Conservation (phyloP, 495 filamentous ascomycete genomes). For the Astrocystis sublimbata region DNA sequence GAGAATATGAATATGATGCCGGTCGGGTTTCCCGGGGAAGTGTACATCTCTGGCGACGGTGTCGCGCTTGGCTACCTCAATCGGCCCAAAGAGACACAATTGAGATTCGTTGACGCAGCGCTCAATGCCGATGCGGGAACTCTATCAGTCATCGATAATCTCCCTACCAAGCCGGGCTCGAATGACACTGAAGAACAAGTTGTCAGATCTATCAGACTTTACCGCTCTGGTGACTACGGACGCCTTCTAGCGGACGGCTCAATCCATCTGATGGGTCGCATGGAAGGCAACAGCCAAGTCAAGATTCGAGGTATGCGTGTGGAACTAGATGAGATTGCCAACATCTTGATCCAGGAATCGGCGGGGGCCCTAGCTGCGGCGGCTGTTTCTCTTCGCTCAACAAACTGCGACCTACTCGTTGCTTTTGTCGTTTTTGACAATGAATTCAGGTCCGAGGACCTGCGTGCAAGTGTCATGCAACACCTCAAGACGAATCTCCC, state of each 20-base stretch:
- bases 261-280: slow-evolving; percentile 37
- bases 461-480: slow-evolving; percentile 19
- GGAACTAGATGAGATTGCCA: slow-evolving; percentile 46
- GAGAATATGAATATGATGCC: slow-evolving; percentile 39
- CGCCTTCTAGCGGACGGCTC: slow-evolving; percentile 36
- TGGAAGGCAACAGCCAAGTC: slow-evolving; percentile 44
- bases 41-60: slow-evolving; percentile 36
- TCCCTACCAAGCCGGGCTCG: too few relatives aligned
- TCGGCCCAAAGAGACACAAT: slow-evolving; percentile 21
- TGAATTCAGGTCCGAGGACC: slow-evolving; percentile 28
- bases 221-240: slow-evolving; percentile 47
- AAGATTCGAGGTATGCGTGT: slow-evolving; percentile 49
- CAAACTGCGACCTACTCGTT: slow-evolving; percentile 8
- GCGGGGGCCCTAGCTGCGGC: background rate
- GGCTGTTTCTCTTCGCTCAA: slow-evolving; percentile 16
- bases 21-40: slow-evolving; percentile 32
- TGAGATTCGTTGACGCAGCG: slow-evolving; percentile 30
- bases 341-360: slow-evolving; percentile 25
- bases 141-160: too few relatives aligned
- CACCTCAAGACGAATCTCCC: slow-evolving; percentile 7
- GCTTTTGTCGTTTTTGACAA: slow-evolving; percentile 23
- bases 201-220: slow-evolving; percentile 25
- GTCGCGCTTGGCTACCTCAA: slow-evolving; percentile 16
- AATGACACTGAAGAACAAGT: too few relatives aligned
- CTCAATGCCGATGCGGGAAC: slow-evolving; percentile 25